Evolutionary conservation across 129 eudicot species (phyloP).

Genomic region (carrot (Daucus carota)): DNA sequence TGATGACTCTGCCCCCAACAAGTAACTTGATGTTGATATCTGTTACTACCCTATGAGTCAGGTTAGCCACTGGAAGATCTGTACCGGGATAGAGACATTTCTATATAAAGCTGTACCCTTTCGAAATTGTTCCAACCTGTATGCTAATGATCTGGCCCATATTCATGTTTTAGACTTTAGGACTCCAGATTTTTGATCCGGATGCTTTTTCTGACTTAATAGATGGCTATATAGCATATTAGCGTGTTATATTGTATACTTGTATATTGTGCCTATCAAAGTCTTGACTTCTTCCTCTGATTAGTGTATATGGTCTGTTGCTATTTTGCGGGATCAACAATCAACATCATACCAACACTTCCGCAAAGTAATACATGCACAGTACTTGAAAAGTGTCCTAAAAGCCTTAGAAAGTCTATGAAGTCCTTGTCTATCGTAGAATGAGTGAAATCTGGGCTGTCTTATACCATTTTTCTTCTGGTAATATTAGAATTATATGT

Average conservation of each 20-base stretch:
- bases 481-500: background rate
- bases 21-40: background rate
- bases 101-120: conserved; percentile 1
- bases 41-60: background rate
- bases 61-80: background rate
- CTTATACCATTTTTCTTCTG: background rate
- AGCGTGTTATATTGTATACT: background rate
- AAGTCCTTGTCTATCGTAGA: conserved; percentile 2
- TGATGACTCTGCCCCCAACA: background rate
- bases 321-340: background rate
- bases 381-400: background rate
- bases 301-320: background rate
- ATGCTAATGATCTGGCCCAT: background rate
- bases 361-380: background rate
- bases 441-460: conserved; percentile 2
- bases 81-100: background rate
- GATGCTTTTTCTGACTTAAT: background rate
- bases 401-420: background rate
- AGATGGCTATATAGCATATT: background rate
- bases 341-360: background rate
- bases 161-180: background rate
- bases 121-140: background rate
- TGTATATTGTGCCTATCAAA: background rate
- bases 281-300: background rate
- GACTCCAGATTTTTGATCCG: background rate